phyloP scores from a whole-genome alignment of 192 early-diverging fungal genomes.

The Backusella sp. region DNA sequence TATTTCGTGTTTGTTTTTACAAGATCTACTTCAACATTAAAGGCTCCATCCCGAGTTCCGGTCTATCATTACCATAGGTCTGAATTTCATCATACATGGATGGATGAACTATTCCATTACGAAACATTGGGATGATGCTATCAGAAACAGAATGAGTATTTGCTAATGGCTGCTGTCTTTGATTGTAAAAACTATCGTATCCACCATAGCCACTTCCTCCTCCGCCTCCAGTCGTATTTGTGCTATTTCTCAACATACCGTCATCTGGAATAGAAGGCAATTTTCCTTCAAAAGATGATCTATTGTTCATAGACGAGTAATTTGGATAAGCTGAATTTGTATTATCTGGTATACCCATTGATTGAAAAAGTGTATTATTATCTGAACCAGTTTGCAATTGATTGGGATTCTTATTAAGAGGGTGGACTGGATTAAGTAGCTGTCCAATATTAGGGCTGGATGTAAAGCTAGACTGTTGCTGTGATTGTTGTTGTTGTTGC shows the following conservation, averaged over 20 bases:
- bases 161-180: not conserved
- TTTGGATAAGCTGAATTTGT: not conserved
- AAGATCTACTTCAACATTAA: conserved; percentile 12
- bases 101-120: conserved; percentile 15
- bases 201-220: conserved; percentile 2
- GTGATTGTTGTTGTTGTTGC: conserved; percentile 6
- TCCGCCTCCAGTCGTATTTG: conserved; percentile 5
- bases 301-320: not conserved
- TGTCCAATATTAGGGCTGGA: conserved; percentile 31
- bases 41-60: conserved; percentile 11
- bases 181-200: not conserved
- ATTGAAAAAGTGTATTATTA: not conserved
- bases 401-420: conserved; percentile 11
- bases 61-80: not conserved
- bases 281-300: not conserved
- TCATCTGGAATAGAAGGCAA: conserved; percentile 7
- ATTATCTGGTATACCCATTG: conserved; percentile 9
- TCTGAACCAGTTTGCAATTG: not conserved
- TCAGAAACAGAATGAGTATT: conserved; percentile 9
- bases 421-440: conserved; percentile 31
- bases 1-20: not conserved
- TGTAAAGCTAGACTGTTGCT: conserved; percentile 8
- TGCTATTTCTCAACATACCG: not conserved
- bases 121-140: conserved; percentile 10
- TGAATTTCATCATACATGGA: conserved; percentile 14